Evolutionary conservation across 2,329 filamentous ascomycete species (phyloP).

Genomic region (Verticillium nubilum): DNA sequence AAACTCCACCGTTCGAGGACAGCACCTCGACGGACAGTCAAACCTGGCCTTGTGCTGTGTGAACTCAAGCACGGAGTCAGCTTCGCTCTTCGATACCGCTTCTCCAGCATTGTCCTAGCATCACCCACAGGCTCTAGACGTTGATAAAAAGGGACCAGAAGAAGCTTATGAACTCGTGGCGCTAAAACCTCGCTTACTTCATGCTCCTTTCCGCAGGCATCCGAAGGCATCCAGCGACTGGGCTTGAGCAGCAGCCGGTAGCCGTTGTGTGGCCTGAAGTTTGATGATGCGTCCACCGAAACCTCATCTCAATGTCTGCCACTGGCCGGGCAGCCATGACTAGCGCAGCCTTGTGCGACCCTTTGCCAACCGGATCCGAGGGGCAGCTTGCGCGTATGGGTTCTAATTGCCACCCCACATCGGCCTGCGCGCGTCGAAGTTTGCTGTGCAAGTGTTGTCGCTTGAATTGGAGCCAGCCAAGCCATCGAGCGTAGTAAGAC

Average conservation of each 20-base stretch:
- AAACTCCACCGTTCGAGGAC: too few species aligned
- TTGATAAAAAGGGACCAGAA: background rate
- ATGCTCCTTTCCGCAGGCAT: background rate
- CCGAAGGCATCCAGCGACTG: background rate
- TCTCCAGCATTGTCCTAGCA: background rate
- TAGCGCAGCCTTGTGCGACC: background rate
- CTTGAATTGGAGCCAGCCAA: background rate
- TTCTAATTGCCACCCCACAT: background rate
- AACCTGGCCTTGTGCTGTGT: too few species aligned
- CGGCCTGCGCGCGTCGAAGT: background rate
- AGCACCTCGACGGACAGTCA: too few species aligned
- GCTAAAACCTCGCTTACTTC: background rate
- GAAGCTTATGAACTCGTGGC: background rate
- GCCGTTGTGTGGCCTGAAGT: background rate
- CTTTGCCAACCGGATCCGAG: background rate
- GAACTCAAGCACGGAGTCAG: too few species aligned
- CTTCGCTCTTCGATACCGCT: too few species aligned
- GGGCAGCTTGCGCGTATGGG: background rate
- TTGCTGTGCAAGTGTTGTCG: background rate
- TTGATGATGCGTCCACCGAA: background rate
- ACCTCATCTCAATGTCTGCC: background rate
- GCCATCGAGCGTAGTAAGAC: background rate
- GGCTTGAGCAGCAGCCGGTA: background rate
- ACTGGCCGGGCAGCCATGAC: background rate
- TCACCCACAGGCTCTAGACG: background rate